Base-by-base conservation (phyloP, 768 basidiomycete species). In the Tulasnella sp. region DNA sequence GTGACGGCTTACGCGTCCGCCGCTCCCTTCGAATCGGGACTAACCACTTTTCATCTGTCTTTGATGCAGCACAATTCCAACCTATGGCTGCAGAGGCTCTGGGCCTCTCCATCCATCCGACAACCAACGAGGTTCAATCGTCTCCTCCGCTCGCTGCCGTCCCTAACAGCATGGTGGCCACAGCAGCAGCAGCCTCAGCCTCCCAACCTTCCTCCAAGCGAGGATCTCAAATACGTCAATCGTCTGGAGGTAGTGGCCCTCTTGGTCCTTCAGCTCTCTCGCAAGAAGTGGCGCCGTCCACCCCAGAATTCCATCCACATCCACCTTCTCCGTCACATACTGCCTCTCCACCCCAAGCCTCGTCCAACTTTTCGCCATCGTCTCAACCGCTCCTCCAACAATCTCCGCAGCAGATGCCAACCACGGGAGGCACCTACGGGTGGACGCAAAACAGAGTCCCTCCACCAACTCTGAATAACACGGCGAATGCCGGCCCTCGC, bases 281-380 rank as follows among this genome's bases (percentile, higher is more conserved):
- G 18, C 76, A 62, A 77, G 76, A 77, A 71, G 76, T 62, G 46
- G 46, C 31, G 10, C 56, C 76, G 14, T 31, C 42, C 48, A 14
- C 78, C 5, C 62, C 62, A 68, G 62, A 68, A 34, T 68, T 68
- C 56, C 36, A 72, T 72, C 78, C 78, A 31, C 36, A 72, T 72
- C 78, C 78, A 31, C 78, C 78, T 21, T 79, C 78, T 24, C 78
- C 78, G 8, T 73, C 78, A 12, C 78, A 79, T 74, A 79, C 78
- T 24, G 78, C 78, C 24, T 79, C 78, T 48, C 78, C 78, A 34
- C 78, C 78, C 2, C 71, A 68, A 14, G 40, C 71, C 18, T 36
- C 71, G 18, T 46, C 71, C 21, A 42, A 42, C 27, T 79, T 79
- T 38, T 58, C 62, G n/a, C 76, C 76, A 12, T 52, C 27, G 62